These are phyloP conservation scores for Diatrype stigma DNA, from an alignment of 2,329 filamentous ascomycete genomes.

Conservation along the genomic window DNA sequence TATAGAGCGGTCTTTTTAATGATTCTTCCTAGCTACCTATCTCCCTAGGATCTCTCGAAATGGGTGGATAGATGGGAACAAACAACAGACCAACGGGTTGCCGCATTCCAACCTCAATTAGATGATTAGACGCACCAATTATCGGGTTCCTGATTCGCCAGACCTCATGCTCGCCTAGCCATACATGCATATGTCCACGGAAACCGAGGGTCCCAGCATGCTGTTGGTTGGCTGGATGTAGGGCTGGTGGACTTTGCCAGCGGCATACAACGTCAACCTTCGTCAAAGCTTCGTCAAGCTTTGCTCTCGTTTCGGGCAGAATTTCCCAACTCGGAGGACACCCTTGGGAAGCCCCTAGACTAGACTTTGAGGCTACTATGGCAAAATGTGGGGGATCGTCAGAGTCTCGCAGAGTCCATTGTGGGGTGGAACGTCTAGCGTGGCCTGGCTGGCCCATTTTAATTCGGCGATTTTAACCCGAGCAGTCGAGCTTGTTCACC, in stretches of 20 bases:
- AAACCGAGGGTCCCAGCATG: background rate
- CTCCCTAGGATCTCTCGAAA: no score
- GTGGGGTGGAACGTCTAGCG: background rate
- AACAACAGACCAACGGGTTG: background rate
- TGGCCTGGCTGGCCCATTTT: background rate
- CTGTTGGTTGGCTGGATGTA: background rate
- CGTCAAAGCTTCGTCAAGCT: no score
- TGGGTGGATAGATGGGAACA: no score
- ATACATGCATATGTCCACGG: background rate
- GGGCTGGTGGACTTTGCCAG: background rate
- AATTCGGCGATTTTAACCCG: constrained; percentile 3
- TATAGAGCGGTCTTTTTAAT: no score
- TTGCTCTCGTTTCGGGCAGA: background rate
- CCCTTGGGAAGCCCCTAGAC: background rate
- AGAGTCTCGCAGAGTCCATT: background rate
- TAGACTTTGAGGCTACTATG: background rate
- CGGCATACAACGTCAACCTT: background rate
- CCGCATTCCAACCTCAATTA: background rate
- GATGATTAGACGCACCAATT: no score
- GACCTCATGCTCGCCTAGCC: background rate
- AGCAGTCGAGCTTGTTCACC: background rate
- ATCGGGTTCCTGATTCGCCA: background rate
- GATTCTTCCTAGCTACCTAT: no score
- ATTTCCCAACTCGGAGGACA: background rate
- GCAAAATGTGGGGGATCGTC: background rate